Base-by-base conservation (phyloP, 352 stramenopile genomes). In the Phytophthora nicotianae region DNA sequence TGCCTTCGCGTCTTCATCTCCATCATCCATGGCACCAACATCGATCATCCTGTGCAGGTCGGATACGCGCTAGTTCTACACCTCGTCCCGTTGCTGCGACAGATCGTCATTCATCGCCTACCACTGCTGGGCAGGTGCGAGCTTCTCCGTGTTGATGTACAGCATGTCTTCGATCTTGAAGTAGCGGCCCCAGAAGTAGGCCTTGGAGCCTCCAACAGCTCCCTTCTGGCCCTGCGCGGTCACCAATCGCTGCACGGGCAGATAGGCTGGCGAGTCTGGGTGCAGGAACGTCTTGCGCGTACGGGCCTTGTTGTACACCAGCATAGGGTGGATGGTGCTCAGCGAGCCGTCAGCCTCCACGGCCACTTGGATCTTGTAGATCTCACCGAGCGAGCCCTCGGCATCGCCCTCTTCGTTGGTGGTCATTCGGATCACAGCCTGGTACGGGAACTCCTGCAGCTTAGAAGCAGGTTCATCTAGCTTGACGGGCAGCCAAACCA, bases 361-460 rank as follows among this genome's bases (percentile, higher is more conserved):
- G 13, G 87, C 87, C 52, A 94, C 86, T 43, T 96, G 87, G 68
- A 96, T 93, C 77, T 96, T 96, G 77, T 96, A 96, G 75, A 96
- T 93, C 73, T 96, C 87, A 24, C 86, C 86, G 45, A 93, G 73
- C 9, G 77, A 81, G 19, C 84, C 85, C n/a, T 85, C 63, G 23
- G 81, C 79, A 9, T 90, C 81, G 43, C 81, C 83, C 20, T 90
- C 75, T 35, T 90, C 81, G 42, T 58, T 86, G 37, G 71, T 86
- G 21, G 80, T 94, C 87, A 94, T 93, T 43, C 84, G 85, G 43
- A 96, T 96, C 48, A 94, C 83, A 10, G 87, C 87, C 64, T 93
- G 79, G 72, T 96, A 91, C 35, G 83, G 85, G 57, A 88, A 90
- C 63, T 92, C 63, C 58, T 77, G 64, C 53, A 91, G 67, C 70